These are phyloP conservation scores for Penicillium sp. DNA, from an alignment of 2,329 filamentous ascomycete genomes.

Conservation along the genomic window DNA sequence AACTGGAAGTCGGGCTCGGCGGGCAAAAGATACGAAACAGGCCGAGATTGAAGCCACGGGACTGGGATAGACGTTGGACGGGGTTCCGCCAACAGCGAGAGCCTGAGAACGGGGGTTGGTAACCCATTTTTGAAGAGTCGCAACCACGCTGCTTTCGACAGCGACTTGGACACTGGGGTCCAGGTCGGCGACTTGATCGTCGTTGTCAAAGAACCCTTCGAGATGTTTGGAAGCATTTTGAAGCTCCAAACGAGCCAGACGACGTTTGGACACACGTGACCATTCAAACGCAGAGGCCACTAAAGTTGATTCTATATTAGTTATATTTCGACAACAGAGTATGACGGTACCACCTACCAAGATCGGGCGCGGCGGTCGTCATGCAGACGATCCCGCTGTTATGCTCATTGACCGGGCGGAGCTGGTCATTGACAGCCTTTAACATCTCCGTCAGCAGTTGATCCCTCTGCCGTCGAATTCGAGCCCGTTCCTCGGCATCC, in stretches of 20 bases:
- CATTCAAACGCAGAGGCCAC: conserved; percentile 38
- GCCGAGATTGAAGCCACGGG: conserved; percentile 43
- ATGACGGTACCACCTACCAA: conserved; percentile 34
- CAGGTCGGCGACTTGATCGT: conserved; percentile 42
- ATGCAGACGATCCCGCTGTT: conserved; percentile 41
- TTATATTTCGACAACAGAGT: not conserved
- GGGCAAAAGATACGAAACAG: conserved; percentile 41
- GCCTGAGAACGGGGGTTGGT: conserved; percentile 42
- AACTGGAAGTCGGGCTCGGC: conserved; percentile 40
- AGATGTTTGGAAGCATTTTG: conserved; percentile 45
- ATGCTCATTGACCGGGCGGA: conserved; percentile 35
- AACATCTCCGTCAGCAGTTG: conserved; percentile 37
- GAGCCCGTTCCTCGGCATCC: conserved; percentile 38
- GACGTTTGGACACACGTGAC: conserved; percentile 42
- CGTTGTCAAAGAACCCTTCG: conserved; percentile 44
- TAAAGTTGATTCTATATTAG: conserved; percentile 17
- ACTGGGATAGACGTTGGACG: conserved; percentile 34
- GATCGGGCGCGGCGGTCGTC: conserved; percentile 40
- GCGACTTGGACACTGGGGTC: conserved; percentile 37
- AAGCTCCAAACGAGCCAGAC: conserved; percentile 41
- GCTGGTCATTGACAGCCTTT: conserved; percentile 31
- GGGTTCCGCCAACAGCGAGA: conserved; percentile 40
- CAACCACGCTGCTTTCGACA: conserved; percentile 36
- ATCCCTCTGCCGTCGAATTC: conserved; percentile 35
- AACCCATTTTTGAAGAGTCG: conserved; percentile 44